Evolutionary conservation across 2,329 filamentous ascomycete genomes (phyloP), one percentile per base, ranked within the genome.

Genomic region (Beauveria sp.): DNA sequence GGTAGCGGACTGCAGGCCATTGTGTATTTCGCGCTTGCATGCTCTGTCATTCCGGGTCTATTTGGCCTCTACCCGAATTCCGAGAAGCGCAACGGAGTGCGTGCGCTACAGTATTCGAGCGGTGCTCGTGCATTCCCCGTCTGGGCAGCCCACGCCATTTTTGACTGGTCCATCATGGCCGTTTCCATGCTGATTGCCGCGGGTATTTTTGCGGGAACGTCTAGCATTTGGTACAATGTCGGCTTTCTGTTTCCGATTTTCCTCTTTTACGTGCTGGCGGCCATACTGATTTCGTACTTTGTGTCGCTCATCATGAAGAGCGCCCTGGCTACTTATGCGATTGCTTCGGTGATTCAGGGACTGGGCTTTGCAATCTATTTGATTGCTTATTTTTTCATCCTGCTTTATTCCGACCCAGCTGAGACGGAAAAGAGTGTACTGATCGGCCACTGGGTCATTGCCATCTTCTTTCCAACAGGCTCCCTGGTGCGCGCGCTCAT

Each of bases 81-180:
- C 10, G 91, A 96, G 73, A 81, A 90, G 20, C 77, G 90, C 8
- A 79, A 85, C 60, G 87, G 90, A 63, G 89, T 96, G 43, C 83
- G 91, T 56, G 88, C 88, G 8, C 77, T 96, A 34, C 88, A 96
- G 72, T 96, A 93, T 75, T 93, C 89, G 60, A 96, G 95, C 70
- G 91, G 91, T 45, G 90, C 95, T 42, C 81, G 89, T 22, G 86
- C 88, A 2, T 76, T 88, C 3, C 89, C 91, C 1, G 77, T 96
- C 1, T 96, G 91, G 91, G 72, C 88, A 1, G 89, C 91, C 1
- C 93, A 96, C 69, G 78, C 87, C 1, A 70, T 78, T 1, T 95
- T 96, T 69, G 91, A 96, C 74, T 90, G 91, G 66, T 61, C 64
- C 42, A 72, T 84, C 49, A 86, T 93, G 61, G 83, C 91, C 0